phyloP scores from a whole-genome alignment of 2,329 filamentous ascomycete species.

The Penicillium expansum region DNA sequence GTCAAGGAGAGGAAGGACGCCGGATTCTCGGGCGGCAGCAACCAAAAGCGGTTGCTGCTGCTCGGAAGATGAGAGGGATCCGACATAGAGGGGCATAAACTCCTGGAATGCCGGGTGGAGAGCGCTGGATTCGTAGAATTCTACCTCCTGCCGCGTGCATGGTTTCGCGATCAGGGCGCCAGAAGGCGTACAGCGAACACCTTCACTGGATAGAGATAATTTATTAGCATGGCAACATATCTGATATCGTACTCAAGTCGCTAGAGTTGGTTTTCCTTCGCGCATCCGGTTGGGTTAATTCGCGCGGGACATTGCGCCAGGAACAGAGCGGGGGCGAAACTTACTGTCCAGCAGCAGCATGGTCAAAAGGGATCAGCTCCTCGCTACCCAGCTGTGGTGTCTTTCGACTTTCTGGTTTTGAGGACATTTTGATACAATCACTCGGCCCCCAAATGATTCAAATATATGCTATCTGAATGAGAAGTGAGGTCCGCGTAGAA shows the following conservation, averaged over 20 bases:
- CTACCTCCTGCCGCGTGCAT: slow-evolving; percentile 78
- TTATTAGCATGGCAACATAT: slow-evolving; percentile 2
- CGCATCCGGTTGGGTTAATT: not conserved
- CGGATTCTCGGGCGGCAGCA: slow-evolving; percentile 52
- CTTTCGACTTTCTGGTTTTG: slow-evolving; percentile 34
- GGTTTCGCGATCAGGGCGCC: slow-evolving; percentile 92
- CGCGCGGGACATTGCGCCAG: slow-evolving; percentile 8
- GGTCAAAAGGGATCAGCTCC: slow-evolving; percentile 45
- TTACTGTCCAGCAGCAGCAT: slow-evolving; percentile 51
- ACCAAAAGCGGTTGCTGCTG: slow-evolving; percentile 39
- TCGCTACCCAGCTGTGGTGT: slow-evolving; percentile 37
- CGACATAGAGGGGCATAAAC: slow-evolving; percentile 82
- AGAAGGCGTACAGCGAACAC: slow-evolving; percentile 78
- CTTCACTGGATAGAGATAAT: slow-evolving; percentile 61
- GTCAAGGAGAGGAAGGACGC: slow-evolving; percentile 29
- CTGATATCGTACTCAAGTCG: not conserved
- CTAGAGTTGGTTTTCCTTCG: not conserved
- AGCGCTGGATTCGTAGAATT: slow-evolving; percentile 78
- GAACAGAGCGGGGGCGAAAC: slow-evolving; percentile 21
- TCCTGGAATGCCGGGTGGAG: slow-evolving; percentile 70
- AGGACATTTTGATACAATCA: slow-evolving; percentile 28
- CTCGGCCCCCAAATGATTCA: not conserved
- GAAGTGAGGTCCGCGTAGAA: not conserved
- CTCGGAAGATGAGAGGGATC: slow-evolving; percentile 69
- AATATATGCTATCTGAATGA: not conserved